Conservation (phyloP, 2,329 filamentous ascomycete species). For the Thelonectria olida region DNA sequence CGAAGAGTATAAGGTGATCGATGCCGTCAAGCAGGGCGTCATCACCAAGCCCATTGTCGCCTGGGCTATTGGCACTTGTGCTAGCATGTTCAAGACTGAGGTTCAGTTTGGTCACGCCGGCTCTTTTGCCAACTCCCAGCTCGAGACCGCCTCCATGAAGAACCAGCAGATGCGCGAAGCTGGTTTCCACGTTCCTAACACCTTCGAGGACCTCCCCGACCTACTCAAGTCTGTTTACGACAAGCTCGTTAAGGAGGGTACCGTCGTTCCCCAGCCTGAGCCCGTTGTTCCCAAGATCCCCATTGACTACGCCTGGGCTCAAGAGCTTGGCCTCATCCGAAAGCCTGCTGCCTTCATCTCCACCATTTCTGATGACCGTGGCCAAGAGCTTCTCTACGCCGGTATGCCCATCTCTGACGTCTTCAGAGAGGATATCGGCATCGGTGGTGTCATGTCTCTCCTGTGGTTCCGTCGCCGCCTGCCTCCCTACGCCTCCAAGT, state of each 20-base stretch:
- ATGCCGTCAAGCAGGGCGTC: slow-evolving; percentile 91
- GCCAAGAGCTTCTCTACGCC: slow-evolving; percentile 97
- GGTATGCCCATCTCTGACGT: slow-evolving; percentile 99
- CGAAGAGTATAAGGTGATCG: slow-evolving; percentile 99
- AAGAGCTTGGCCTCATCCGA: slow-evolving; percentile 98
- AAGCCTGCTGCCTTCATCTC: slow-evolving; percentile 99
- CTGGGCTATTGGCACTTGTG: slow-evolving; percentile 99
- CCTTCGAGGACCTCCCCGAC: slow-evolving; percentile 92
- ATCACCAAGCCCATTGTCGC: slow-evolving; percentile 99
- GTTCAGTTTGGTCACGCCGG: slow-evolving; percentile 99
- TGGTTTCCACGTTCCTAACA: slow-evolving; percentile 92
- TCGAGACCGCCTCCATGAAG: slow-evolving; percentile 96
- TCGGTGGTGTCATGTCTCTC: slow-evolving; percentile 99
- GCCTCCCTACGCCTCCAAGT: slow-evolving; percentile 95
- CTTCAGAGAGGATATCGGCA: slow-evolving; percentile 98
- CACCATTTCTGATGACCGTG: slow-evolving; percentile 99
- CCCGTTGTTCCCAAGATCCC: slow-evolving; percentile 98
- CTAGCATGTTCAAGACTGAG: slow-evolving; percentile 99
- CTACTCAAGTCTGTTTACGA: slow-evolving; percentile 85
- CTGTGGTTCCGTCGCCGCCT: slow-evolving; percentile 99
- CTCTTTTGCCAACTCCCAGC: slow-evolving; percentile 98
- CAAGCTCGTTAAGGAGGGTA: slow-evolving; percentile 84
- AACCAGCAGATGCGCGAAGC: slow-evolving; percentile 97
- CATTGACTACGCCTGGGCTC: slow-evolving; percentile 99
- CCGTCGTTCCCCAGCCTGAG: slow-evolving; percentile 86